A percentile compares a stretch with the other conserved stretches of the same genome.
Conservation (phyloP, 345 rosid species). For the Sapria himalayana region DNA sequence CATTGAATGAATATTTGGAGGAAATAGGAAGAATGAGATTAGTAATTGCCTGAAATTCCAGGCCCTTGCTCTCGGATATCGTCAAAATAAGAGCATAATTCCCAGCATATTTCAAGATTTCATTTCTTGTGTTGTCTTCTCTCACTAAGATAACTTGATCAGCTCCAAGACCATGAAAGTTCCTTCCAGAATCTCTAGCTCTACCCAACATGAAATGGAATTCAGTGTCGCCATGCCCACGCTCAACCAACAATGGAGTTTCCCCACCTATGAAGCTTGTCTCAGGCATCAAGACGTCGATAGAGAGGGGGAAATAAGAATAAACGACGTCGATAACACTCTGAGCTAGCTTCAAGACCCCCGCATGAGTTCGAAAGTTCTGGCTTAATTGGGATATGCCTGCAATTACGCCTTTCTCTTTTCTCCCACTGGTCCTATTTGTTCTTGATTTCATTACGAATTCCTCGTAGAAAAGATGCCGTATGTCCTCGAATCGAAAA, state of each 20-base stretch:
- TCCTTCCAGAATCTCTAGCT: slow-evolving; percentile 4
- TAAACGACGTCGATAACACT: slow-evolving; percentile 29
- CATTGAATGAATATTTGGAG: background rate
- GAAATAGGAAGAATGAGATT: background rate
- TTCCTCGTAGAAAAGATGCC: slow-evolving; percentile 21
- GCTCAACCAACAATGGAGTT: slow-evolving; percentile 25
- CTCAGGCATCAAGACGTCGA: slow-evolving; percentile 21
- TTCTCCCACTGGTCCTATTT: background rate
- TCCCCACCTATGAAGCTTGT: slow-evolving; percentile 25
- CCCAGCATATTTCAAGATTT: slow-evolving; percentile 13
- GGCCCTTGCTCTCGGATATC: slow-evolving; percentile 27
- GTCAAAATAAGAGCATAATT: slow-evolving; percentile 33
- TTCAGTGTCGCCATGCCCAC: slow-evolving; percentile 14
- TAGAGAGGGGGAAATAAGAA: slow-evolving; percentile 16
- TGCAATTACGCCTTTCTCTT: slow-evolving; percentile 21
- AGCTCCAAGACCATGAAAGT: slow-evolving; percentile 27
- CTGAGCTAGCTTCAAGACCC: slow-evolving; percentile 29
- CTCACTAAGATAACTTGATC: slow-evolving; percentile 31
- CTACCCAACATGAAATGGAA: slow-evolving; percentile 23
- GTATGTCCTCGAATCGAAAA: slow-evolving; percentile 31
- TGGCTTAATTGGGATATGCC: slow-evolving; percentile 19
- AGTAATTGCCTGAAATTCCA: slow-evolving; percentile 29
- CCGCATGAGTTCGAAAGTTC: slow-evolving; percentile 34
- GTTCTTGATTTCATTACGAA: slow-evolving; percentile 14
- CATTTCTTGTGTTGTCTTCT: slow-evolving; percentile 16